A percentile compares a stretch with the other conserved stretches of the same genome.
These are phyloP conservation scores for Mycena indigotica DNA, from an alignment of 768 basidiomycete genomes.

Conservation along the genomic window DNA sequence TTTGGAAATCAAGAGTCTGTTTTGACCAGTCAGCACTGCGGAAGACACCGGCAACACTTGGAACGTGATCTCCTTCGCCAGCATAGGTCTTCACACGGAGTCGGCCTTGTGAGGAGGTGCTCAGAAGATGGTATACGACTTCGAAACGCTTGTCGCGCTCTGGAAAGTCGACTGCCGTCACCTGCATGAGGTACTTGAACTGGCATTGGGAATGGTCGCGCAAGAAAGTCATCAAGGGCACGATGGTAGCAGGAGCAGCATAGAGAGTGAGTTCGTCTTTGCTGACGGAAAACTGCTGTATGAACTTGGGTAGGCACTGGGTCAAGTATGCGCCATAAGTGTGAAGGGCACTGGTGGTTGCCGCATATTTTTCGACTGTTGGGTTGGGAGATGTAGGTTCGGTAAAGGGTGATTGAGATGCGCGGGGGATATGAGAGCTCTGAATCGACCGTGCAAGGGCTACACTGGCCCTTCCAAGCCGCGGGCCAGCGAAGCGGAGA, in stretches of 20 bases:
- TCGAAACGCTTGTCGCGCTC: constrained; percentile 93
- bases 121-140: constrained; percentile 94
- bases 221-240: constrained; percentile 88
- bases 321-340: constrained; percentile 91
- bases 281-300: constrained; percentile 96
- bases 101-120: constrained; percentile 73
- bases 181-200: constrained; percentile 90
- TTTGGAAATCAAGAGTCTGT: no score
- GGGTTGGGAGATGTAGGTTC: constrained; percentile 92
- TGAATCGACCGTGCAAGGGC: constrained; percentile 5
- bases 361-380: constrained; percentile 67
- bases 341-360: constrained; percentile 79
- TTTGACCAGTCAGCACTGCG: constrained; percentile 97
- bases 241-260: constrained; percentile 75
- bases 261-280: constrained; percentile 95
- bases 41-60: constrained; percentile 77
- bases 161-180: constrained; percentile 94
- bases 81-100: constrained; percentile 98
- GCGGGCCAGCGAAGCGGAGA: not conserved
- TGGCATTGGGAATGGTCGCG: constrained; percentile 95
- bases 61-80: constrained; percentile 89
- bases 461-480: not conserved
- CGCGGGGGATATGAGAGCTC: constrained; percentile 32
- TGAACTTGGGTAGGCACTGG: constrained; percentile 92
- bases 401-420: constrained; percentile 77